A percentile compares a stretch with the other conserved stretches of the same genome.
Evolutionary conservation across 441 rosid genomes (phyloP).

Genomic region (Macaranga tanarius): DNA sequence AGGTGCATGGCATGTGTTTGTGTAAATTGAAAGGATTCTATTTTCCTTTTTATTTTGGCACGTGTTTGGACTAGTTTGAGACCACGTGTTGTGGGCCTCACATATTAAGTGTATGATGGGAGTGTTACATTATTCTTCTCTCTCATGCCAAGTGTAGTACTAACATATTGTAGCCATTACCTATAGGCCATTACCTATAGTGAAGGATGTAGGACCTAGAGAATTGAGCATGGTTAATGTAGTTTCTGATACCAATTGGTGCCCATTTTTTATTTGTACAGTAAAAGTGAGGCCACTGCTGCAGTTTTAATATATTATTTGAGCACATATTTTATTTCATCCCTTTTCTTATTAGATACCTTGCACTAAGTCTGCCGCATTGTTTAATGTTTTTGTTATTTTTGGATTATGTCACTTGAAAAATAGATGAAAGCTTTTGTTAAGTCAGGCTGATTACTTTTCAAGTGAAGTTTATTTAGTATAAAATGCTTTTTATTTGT

Average conservation of each 20-base stretch:
- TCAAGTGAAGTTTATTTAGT: slow-evolving; percentile 7
- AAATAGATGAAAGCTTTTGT: no score
- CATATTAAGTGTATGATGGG: no score
- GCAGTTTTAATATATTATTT: slow-evolving; percentile 15
- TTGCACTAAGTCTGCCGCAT: no score
- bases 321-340: slow-evolving; percentile 2
- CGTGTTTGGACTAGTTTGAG: no score
- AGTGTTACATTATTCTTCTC: background rate
- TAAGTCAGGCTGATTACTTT: slow-evolving; percentile 21
- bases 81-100: no score
- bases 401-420: background rate
- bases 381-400: background rate
- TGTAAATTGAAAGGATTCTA: no score
- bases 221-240: slow-evolving; percentile 97
- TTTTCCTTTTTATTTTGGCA: no score
- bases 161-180: slow-evolving; percentile 15
- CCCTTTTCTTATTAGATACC: no score
- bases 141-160: background rate
- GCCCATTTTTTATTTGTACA: slow-evolving; percentile 96
- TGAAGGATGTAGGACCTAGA: slow-evolving; percentile 88
- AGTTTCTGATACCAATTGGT: slow-evolving; percentile 94
- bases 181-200: no score
- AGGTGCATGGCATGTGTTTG: no score
- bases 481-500: background rate
- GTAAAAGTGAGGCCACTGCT: slow-evolving; percentile 55